Conservation (phyloP, 768 basidiomycete species). For the Asterophora parasitica region DNA sequence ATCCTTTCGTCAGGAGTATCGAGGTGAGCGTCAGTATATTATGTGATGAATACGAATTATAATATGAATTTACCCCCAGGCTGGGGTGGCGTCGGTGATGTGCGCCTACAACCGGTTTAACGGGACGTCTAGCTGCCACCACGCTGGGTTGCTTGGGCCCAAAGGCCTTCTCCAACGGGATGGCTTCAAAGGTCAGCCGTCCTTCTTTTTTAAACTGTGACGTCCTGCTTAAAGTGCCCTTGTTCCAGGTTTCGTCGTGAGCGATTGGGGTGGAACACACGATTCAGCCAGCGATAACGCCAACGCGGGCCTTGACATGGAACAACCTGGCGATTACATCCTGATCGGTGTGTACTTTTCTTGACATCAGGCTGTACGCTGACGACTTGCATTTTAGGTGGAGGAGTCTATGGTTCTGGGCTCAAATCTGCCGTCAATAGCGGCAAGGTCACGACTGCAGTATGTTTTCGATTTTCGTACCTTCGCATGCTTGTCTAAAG, state of each 20-base stretch:
- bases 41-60: background rate
- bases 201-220: background rate
- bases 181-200: conserved; percentile 38
- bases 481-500: background rate
- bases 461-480: conserved; percentile 11
- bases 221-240: background rate
- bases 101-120: conserved; percentile 53
- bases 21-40: conserved; percentile 28
- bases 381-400: conserved; percentile 25
- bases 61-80: conserved; percentile 25
- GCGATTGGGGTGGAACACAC: conserved; percentile 50
- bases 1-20: conserved; percentile 45
- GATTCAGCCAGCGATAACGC: conserved; percentile 42
- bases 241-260: conserved; percentile 39
- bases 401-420: conserved; percentile 27
- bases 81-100: conserved; percentile 49
- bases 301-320: conserved; percentile 46
- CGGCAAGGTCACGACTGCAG: conserved; percentile 28
- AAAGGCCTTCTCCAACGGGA: conserved; percentile 32
- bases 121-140: conserved; percentile 61
- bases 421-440: conserved; percentile 31
- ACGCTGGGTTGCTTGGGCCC: conserved; percentile 42
- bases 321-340: conserved; percentile 46
- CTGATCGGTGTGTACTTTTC: conserved; percentile 31
- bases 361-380: background rate